A percentile compares a stretch with the other conserved stretches of the same genome.
phyloP scores from a whole-genome alignment of 1,284 basidiomycete genomes.

The Puccinia polysora region DNA sequence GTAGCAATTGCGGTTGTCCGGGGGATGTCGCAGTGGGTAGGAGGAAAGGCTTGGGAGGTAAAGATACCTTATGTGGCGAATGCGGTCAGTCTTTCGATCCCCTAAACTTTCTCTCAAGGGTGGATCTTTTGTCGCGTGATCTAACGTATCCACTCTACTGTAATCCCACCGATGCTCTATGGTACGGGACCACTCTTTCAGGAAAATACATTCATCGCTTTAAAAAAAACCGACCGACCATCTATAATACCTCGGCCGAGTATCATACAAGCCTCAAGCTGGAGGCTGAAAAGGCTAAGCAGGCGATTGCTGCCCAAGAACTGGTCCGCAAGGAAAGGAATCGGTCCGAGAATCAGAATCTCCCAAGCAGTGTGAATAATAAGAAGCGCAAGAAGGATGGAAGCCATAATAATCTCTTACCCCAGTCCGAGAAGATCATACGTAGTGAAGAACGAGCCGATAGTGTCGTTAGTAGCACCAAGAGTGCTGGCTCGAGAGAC shows the following conservation, averaged over 20 bases:
- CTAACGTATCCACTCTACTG: too few relatives aligned
- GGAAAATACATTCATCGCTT: constrained; percentile 42
- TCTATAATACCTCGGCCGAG: constrained; percentile 42
- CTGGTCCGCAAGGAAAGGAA: constrained; percentile 30
- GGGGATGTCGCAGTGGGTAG: constrained; percentile 75
- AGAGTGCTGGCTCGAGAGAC: constrained; percentile 38
- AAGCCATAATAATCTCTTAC: not conserved
- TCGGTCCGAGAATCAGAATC: not conserved
- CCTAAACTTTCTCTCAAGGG: not conserved
- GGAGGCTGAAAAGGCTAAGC: constrained; percentile 43
- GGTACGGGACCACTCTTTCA: too few relatives aligned
- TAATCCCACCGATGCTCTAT: too few relatives aligned
- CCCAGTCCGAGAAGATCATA: not conserved
- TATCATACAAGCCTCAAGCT: constrained; percentile 43
- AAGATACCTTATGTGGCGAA: constrained; percentile 82
- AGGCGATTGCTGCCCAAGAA: constrained; percentile 39
- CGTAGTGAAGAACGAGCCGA: constrained; percentile 14
- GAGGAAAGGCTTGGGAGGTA: constrained; percentile 79
- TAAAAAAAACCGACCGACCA: constrained; percentile 41
- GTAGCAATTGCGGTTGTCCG: constrained; percentile 83
- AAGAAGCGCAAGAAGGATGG: constrained; percentile 37
- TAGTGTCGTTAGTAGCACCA: constrained; percentile 28
- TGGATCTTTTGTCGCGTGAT: not conserved
- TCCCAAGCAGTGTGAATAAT: not conserved
- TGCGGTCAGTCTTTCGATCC: constrained; percentile 66